These are phyloP conservation scores for Handroanthus guayacan DNA, from an alignment of 257 asterid species.

Conservation along the genomic window DNA sequence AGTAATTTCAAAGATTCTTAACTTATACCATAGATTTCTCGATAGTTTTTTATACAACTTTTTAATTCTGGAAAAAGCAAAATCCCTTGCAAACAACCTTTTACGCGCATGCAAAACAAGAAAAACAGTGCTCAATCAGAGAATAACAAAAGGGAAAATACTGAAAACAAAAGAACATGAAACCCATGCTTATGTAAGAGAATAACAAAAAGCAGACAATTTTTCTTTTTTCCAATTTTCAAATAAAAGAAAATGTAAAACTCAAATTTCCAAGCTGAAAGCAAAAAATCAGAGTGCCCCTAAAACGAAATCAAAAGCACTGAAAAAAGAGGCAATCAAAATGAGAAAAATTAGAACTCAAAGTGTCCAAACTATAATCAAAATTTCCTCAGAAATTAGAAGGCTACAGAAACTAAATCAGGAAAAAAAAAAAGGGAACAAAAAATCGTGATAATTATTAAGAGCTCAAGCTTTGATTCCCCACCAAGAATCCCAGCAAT, in stretches of 20 bases:
- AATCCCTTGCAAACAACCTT: too few relatives aligned
- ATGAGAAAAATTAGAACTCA: background rate
- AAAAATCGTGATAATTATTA: background rate
- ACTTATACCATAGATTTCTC: too few relatives aligned
- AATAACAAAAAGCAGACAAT: background rate
- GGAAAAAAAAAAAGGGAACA: background rate
- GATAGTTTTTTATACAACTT: too few relatives aligned
- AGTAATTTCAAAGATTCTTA: too few relatives aligned
- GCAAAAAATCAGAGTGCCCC: background rate
- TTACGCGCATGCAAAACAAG: background rate
- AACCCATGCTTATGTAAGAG: too few relatives aligned
- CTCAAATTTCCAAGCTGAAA: background rate
- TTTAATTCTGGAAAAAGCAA: too few relatives aligned
- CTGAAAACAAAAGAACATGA: background rate
- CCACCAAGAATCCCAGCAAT: background rate
- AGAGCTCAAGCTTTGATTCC: background rate
- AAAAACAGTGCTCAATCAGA: background rate
- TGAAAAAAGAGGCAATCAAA: too few relatives aligned
- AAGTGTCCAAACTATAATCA: background rate
- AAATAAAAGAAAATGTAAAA: background rate
- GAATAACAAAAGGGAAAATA: background rate
- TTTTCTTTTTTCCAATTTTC: background rate
- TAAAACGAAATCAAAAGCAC: too few relatives aligned
- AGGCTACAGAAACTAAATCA: background rate
- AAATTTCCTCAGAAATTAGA: background rate